phyloP scores from a whole-genome alignment of 176 grass and related monocot species.

The Metroxylon sagu region DNA sequence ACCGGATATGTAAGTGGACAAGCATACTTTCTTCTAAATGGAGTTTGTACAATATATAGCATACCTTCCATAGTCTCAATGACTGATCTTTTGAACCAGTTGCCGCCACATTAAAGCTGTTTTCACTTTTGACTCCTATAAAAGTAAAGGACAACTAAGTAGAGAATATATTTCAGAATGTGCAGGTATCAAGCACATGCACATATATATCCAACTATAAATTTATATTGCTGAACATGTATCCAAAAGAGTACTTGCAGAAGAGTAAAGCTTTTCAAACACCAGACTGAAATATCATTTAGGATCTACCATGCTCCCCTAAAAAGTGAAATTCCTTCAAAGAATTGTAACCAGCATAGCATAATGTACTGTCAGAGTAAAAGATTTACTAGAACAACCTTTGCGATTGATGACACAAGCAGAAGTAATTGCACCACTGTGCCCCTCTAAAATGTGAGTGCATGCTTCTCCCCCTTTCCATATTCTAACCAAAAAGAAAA shows the following conservation, averaged over 20 bases:
- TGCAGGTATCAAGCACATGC: neutral
- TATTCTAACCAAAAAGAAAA: constrained; percentile 39
- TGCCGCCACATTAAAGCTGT: constrained; percentile 57
- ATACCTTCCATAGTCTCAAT: constrained; percentile 82
- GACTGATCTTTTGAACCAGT: constrained; percentile 89
- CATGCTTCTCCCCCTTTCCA: constrained; percentile 66
- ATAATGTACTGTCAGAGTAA: too few relatives aligned
- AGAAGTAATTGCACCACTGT: constrained; percentile 58
- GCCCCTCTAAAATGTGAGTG: constrained; percentile 70
- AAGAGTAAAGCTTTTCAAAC: neutral
- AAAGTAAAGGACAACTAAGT: neutral
- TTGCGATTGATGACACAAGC: constrained; percentile 53
- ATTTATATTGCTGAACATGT: neutral
- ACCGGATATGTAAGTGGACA: constrained; percentile 21
- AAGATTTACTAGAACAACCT: constrained; percentile 27
- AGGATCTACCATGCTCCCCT: too few relatives aligned
- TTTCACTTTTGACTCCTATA: constrained; percentile 42
- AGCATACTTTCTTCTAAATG: neutral
- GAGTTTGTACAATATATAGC: neutral
- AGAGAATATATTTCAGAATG: neutral
- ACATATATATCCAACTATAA: neutral
- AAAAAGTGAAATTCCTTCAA: too few relatives aligned
- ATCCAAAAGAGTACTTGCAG: neutral
- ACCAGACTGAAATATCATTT: neutral
- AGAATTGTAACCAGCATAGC: too few relatives aligned